Evolutionary conservation across 495 filamentous ascomycete genomes (phyloP).

Genomic region (Penicillium simplicissimum): DNA sequence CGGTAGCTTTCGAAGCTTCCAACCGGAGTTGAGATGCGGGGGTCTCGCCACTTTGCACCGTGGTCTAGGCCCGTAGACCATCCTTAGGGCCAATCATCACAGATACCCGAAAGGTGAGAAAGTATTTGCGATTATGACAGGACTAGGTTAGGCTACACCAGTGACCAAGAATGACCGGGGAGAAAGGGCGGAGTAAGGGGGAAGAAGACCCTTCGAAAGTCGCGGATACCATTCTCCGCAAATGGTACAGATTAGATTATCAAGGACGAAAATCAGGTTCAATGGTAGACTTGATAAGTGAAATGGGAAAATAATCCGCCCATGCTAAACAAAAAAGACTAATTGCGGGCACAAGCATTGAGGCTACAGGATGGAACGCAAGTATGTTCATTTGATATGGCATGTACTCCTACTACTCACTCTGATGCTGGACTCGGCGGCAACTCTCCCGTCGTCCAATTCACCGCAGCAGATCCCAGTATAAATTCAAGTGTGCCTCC

Average conservation of each 20-base stretch:
- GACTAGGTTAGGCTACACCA: background rate
- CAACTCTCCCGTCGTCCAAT: conserved; percentile 51
- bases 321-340: background rate
- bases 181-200: background rate
- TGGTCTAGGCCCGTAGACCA: background rate
- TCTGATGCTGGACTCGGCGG: conserved; percentile 55
- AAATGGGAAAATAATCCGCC: background rate
- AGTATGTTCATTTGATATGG: background rate
- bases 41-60: background rate
- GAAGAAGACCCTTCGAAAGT: background rate
- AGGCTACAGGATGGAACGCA: background rate
- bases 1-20: background rate
- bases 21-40: background rate
- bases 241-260: background rate
- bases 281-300: background rate
- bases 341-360: background rate
- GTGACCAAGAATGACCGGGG: background rate
- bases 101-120: background rate
- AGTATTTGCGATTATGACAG: background rate
- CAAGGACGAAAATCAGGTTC: background rate
- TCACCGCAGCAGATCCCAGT: conserved; percentile 43
- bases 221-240: background rate
- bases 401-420: background rate
- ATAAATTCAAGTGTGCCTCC: conserved; percentile 58
- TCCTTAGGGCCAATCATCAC: background rate